phyloP scores from a whole-genome alignment of 257 asterid species.

The Apocynum venetum region DNA sequence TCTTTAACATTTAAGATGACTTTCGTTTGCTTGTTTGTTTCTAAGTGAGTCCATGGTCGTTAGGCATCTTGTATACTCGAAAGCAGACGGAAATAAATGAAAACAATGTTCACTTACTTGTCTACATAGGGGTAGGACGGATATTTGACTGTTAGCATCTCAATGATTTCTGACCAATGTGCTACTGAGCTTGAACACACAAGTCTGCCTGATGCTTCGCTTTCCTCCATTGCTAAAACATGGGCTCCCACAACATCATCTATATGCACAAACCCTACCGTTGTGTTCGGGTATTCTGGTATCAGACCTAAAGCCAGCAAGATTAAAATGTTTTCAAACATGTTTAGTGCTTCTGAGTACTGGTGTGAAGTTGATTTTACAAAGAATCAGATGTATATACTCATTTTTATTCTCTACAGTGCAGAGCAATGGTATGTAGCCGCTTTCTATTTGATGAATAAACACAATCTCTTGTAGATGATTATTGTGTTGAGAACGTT shows the following conservation, averaged over 20 bases:
- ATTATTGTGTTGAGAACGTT: not conserved
- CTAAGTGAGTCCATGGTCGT: not conserved
- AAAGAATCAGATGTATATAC: not conserved
- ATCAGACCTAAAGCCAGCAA: constrained; percentile 35
- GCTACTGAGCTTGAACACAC: constrained; percentile 73
- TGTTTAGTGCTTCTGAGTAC: not conserved
- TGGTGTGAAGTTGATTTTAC: not conserved
- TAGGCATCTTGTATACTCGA: not conserved
- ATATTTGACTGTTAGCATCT: constrained; percentile 57
- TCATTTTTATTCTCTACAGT: no score
- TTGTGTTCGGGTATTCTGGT: constrained; percentile 69
- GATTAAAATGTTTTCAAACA: not conserved
- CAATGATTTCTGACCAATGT: constrained; percentile 78
- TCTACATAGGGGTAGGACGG: constrained; percentile 64
- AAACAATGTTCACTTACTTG: constrained; percentile 37
- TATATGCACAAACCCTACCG: constrained; percentile 82
- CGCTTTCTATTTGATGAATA: not conserved
- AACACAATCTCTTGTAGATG: not conserved
- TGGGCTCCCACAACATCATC: constrained; percentile 87
- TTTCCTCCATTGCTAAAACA: constrained; percentile 76
- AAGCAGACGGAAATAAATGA: not conserved
- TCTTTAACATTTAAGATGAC: not conserved
- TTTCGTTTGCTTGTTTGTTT: not conserved
- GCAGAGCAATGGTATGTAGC: no score
- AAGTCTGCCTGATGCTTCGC: constrained; percentile 69